phyloP scores from a whole-genome alignment of 371 early-diverging fungal genomes.

The Mucor irregularis region DNA sequence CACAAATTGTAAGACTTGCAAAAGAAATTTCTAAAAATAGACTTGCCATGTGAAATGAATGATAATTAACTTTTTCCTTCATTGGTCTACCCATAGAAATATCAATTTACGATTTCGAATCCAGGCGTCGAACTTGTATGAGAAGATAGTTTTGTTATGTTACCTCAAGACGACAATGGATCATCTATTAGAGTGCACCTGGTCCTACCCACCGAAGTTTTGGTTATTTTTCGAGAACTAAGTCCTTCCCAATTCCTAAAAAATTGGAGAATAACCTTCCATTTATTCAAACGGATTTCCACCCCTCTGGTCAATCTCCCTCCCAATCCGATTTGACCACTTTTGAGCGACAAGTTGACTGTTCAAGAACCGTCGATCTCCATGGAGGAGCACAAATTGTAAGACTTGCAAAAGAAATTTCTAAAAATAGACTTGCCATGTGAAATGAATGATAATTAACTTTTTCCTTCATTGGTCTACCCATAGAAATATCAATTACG shows the following conservation, averaged over 20 bases:
- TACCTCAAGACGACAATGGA: slow-evolving; percentile 8
- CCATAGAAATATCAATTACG: slow-evolving; percentile 26
- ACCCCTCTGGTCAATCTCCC: too few relatives aligned
- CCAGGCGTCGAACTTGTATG: slow-evolving; percentile 20
- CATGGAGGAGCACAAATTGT: slow-evolving; percentile 30
- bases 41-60: slow-evolving; percentile 2
- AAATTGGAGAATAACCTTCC: neutral
- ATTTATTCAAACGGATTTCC: slow-evolving; percentile 15
- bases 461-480: neutral
- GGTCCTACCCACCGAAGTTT: slow-evolving; percentile 18
- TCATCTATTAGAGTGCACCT: slow-evolving; percentile 21
- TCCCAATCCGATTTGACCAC: slow-evolving; percentile 7
- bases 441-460: slow-evolving; percentile 3
- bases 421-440: slow-evolving; percentile 7
- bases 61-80: neutral
- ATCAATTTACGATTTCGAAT: slow-evolving; percentile 14
- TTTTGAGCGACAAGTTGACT: slow-evolving; percentile 27
- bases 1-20: slow-evolving; percentile 22
- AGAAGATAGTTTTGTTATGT: slow-evolving; percentile 24
- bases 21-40: slow-evolving; percentile 6
- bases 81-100: slow-evolving; percentile 17
- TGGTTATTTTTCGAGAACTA: slow-evolving; percentile 22
- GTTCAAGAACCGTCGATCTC: slow-evolving; percentile 30
- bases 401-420: neutral
- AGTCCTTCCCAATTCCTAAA: neutral